Conservation (phyloP, 192 early-diverging fungal species). For the Coemansia sp. region DNA sequence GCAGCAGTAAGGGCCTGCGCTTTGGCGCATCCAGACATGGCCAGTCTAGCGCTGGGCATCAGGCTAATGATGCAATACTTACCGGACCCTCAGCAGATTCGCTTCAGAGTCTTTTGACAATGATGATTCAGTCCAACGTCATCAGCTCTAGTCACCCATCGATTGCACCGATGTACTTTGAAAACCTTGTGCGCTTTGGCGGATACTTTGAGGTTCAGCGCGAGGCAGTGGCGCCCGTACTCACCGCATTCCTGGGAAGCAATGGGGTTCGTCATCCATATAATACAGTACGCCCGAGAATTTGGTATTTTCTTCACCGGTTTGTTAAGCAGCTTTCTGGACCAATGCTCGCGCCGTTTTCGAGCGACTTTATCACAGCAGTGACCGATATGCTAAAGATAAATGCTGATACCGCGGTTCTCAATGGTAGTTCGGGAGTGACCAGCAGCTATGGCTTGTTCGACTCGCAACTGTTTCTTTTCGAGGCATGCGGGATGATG, state of each 20-base stretch:
- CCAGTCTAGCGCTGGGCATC: constrained; percentile 20
- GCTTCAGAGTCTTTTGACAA: constrained; percentile 38
- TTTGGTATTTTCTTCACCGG: constrained; percentile 85
- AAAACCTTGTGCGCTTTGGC: constrained; percentile 49
- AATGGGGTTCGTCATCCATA: constrained; percentile 74
- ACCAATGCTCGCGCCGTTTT: constrained; percentile 32
- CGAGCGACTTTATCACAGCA: constrained; percentile 51
- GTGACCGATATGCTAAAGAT: constrained; percentile 69
- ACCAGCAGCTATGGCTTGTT: constrained; percentile 57
- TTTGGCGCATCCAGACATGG: constrained; percentile 31
- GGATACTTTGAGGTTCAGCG: constrained; percentile 48
- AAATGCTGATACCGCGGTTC: constrained; percentile 54
- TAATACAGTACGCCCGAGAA: constrained; percentile 67
- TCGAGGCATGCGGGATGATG: constrained; percentile 89
- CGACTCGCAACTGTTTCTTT: constrained; percentile 82
- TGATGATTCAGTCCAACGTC: constrained; percentile 53
- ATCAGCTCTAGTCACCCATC: constrained; percentile 32
- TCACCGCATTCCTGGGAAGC: constrained; percentile 42
- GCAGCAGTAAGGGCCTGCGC: constrained; percentile 46
- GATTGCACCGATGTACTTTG: constrained; percentile 41
- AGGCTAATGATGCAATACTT: not conserved
- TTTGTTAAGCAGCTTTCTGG: constrained; percentile 70
- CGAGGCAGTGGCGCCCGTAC: constrained; percentile 31
- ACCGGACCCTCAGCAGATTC: constrained; percentile 19
- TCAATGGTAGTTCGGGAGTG: not conserved